These are phyloP conservation scores for Phytophthora uliginosa DNA, from an alignment of 352 stramenopile genomes.

Conservation along the genomic window DNA sequence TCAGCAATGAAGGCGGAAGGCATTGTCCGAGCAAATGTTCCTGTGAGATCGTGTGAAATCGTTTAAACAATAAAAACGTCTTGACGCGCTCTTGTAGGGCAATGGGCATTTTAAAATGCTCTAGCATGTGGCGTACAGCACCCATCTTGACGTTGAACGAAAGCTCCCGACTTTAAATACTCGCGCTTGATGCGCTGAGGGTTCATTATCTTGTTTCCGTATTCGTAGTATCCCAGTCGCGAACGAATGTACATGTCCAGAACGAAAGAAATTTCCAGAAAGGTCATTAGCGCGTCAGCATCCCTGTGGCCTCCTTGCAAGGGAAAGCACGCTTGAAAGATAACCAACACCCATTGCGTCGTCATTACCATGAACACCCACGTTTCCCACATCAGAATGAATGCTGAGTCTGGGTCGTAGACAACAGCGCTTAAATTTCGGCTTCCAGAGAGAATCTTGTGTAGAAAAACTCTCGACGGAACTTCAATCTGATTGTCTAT, in stretches of 20 bases:
- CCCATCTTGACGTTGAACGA: conserved; percentile 64
- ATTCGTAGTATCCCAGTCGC: conserved; percentile 62
- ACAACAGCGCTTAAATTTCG: not conserved
- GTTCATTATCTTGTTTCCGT: conserved; percentile 72
- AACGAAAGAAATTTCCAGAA: conserved; percentile 55
- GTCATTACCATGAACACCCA: conserved; percentile 67
- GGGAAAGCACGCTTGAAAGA: conserved; percentile 53
- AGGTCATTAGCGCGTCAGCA: conserved; percentile 29
- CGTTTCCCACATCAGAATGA: conserved; percentile 59
- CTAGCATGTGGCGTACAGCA: conserved; percentile 54
- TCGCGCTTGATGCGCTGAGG: conserved; percentile 29
- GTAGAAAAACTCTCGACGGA: not conserved
- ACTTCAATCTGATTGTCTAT: not conserved
- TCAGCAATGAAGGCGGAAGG: conserved; percentile 63
- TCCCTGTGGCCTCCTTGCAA: not conserved
- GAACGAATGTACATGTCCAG: conserved; percentile 62
- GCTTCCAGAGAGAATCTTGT: not conserved
- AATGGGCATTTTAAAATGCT: conserved; percentile 58
- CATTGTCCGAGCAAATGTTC: conserved; percentile 62
- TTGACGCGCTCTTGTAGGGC: conserved; percentile 58
- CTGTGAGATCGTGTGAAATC: conserved; percentile 73
- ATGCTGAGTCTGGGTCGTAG: conserved; percentile 51
- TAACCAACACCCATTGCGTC: conserved; percentile 46
- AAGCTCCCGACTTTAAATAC: conserved; percentile 55
- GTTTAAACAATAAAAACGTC: conserved; percentile 70